These are phyloP conservation scores for Marchantia paleacea DNA, from an alignment of 225 moss, liverwort and hornwort species.

Conservation along the genomic window DNA sequence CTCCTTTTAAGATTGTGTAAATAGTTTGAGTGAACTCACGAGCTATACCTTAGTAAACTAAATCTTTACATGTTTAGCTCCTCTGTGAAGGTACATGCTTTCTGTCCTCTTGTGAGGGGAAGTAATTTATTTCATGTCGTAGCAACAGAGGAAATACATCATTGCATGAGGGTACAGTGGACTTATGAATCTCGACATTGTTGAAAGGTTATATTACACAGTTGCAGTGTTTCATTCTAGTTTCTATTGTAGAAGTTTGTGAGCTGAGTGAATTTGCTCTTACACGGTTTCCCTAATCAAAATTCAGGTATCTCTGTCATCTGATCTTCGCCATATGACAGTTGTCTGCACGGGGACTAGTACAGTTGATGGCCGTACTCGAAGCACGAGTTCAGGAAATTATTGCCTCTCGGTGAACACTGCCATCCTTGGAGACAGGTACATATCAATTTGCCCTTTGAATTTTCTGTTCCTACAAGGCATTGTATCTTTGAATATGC, in stretches of 20 bases:
- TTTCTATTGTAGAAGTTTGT: neutral
- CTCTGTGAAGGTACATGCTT: no score
- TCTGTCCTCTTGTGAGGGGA: no score
- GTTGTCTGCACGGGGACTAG: constrained; percentile 79
- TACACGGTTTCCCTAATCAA: neutral
- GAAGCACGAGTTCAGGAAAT: constrained; percentile 56
- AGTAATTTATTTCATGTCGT: no score
- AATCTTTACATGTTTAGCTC: no score
- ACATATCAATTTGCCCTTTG: neutral
- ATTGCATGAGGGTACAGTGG: no score
- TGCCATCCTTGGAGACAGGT: constrained; percentile 83
- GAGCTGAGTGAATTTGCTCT: neutral
- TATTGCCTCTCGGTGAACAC: constrained; percentile 93
- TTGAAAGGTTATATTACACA: no score
- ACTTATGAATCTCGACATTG: no score
- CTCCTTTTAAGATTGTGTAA: no score
- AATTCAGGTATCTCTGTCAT: constrained; percentile 85
- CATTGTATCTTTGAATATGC: neutral
- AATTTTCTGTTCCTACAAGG: neutral
- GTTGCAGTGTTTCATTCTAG: no score
- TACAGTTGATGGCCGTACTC: constrained; percentile 51
- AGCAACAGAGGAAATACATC: no score
- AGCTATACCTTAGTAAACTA: no score
- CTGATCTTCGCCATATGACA: constrained; percentile 84
- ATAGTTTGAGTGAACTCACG: no score